Base-by-base conservation (phyloP, 2,329 filamentous ascomycete species). In the Balansia obtecta region DNA sequence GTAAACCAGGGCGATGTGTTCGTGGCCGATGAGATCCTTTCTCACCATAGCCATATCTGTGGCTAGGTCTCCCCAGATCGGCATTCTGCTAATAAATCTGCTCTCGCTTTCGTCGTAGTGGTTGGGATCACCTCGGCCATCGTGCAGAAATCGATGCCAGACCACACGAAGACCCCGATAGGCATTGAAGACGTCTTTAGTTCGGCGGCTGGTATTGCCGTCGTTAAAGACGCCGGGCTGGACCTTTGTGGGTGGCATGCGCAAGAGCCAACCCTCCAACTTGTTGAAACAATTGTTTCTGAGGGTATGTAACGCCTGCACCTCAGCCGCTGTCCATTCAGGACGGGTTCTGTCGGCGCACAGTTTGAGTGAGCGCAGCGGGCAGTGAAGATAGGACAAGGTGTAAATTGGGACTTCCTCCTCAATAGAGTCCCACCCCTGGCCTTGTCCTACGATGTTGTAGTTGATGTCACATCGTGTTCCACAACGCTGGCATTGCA, bases 391-490 rank as follows among this genome's bases (percentile, higher is more conserved):
- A 16, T 46, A 46, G 33, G 45, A 8, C 16, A 46, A 3, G 3
- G 15, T 16, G 9, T 12, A 12, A 6, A 16, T 37, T n/a, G 15
- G 16, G 22, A 7, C n/a, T 42, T n/a, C 20, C 27, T 9, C 2
- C 15, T 48, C 22, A 10, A 9, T 9, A 4, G 22, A 15, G 22
- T 30, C 27, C 20, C 6, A 3, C 22, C 22, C 22, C 22, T 48
- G 6, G n/a, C 16, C 27, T 33, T 18, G 13, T 11, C 16, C 22
- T n/a, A 44, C 40, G 18, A 50, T 30, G 27, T 46, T 30, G 37
- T 53, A 53, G 12, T 32, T 18, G 18, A 59, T 12, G 9, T 56
- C 50, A 30, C 43, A 42, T 15, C 12, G n/a, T 3, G 44, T 45
- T 12, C 43, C 43, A 27, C 49, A 50, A 15, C 49, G 42, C 37